phyloP scores from a whole-genome alignment of 78 protist species.

The Paulinella micropora region DNA sequence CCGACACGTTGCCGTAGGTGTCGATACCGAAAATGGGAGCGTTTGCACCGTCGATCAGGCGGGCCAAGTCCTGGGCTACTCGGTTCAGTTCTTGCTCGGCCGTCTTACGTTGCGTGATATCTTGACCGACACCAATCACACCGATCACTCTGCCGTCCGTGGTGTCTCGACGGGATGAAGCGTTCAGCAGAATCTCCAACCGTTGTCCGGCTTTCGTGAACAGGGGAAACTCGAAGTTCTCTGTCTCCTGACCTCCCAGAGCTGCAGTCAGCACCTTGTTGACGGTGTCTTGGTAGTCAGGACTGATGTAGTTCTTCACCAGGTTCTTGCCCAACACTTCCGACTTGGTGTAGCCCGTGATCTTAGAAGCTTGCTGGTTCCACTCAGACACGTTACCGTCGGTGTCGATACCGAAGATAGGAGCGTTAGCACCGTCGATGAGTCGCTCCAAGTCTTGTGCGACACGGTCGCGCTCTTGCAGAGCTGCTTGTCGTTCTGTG shows the following conservation, averaged over 20 bases:
- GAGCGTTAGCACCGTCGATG: constrained; percentile 8
- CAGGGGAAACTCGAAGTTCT: constrained; percentile 14
- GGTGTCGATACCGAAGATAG: constrained; percentile 9
- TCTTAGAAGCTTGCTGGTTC: not conserved
- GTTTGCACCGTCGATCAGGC: not conserved
- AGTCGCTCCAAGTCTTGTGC: not conserved
- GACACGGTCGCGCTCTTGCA: too few species aligned
- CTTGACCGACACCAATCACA: constrained; percentile 1
- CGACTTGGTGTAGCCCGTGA: not conserved
- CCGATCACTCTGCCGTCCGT: not conserved
- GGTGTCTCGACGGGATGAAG: not conserved
- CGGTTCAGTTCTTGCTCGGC: not conserved
- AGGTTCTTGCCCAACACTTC: not conserved
- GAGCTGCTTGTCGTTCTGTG: too few species aligned
- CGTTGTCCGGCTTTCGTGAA: not conserved
- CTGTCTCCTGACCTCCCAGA: not conserved
- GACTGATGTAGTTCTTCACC: not conserved
- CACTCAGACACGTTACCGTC: not conserved
- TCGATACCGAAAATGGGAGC: constrained; percentile 11
- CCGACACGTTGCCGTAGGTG: not conserved
- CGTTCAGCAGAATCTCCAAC: not conserved
- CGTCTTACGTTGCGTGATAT: not conserved
- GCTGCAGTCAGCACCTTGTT: not conserved
- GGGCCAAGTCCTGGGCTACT: not conserved
- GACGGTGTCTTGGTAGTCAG: not conserved